A percentile compares a stretch with the other conserved stretches of the same genome.
Evolutionary conservation across 2,329 filamentous ascomycete genomes (phyloP).

Genomic region (Stachybotrys chlorohalonatus): DNA sequence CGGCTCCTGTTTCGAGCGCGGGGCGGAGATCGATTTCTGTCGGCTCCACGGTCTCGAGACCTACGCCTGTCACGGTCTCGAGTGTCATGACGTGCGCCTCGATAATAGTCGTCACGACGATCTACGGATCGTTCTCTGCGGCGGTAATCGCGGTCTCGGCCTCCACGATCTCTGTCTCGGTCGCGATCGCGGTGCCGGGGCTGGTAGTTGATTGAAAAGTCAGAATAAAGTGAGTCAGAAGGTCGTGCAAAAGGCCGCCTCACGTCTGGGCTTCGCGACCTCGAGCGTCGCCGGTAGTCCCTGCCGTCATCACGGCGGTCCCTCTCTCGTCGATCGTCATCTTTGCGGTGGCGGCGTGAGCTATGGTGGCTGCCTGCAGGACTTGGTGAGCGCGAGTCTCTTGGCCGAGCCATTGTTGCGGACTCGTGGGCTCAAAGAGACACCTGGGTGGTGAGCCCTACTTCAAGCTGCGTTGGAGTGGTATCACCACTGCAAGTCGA

Average conservation of each 20-base stretch:
- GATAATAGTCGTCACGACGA: constrained; percentile 55
- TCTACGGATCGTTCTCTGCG: constrained; percentile 63
- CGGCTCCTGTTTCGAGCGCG: constrained; percentile 54
- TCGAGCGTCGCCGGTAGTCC: constrained; percentile 45
- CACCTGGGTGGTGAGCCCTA: constrained; percentile 29
- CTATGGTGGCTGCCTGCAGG: constrained; percentile 78
- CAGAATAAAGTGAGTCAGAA: constrained; percentile 22
- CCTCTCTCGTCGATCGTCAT: constrained; percentile 48
- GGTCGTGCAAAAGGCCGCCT: constrained; percentile 22
- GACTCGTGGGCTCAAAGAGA: constrained; percentile 32
- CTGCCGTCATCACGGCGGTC: constrained; percentile 40
- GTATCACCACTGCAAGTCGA: background rate
- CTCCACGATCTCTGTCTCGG: constrained; percentile 39
- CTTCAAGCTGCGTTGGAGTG: constrained; percentile 17
- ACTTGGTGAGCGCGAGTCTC: constrained; percentile 80
- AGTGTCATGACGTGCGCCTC: constrained; percentile 49
- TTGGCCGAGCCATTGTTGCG: constrained; percentile 51
- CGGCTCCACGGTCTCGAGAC: constrained; percentile 51
- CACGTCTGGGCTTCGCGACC: constrained; percentile 57
- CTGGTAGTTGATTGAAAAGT: constrained; percentile 32
- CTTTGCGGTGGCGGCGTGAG: constrained; percentile 58
- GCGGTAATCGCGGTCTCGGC: constrained; percentile 48
- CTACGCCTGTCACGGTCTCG: constrained; percentile 51
- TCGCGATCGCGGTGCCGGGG: constrained; percentile 50
- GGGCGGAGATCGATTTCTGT: constrained; percentile 49